Base-by-base conservation (phyloP, 2,329 filamentous ascomycete species). In the Fusarium piperis region DNA sequence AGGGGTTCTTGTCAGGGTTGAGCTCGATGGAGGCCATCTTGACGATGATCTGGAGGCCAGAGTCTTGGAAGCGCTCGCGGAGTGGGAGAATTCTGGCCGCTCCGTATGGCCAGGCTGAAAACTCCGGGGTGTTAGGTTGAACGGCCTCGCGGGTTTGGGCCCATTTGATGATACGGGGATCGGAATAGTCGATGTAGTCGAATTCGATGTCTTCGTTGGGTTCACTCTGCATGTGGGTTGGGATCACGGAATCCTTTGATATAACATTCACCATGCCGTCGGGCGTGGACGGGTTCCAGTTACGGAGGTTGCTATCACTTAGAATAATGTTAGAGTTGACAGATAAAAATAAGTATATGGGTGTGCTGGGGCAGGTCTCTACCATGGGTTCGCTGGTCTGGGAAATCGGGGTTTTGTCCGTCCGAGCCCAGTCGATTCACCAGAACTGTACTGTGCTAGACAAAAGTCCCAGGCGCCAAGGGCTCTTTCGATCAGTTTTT, bases 1-100 rank as follows among this genome's bases (percentile, higher is more conserved):
- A 10, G 1, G 88, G 68, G 2, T 38, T 71, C 0, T 65, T 12
- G 65, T 71, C 68, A 0, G 68, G 64, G 0, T 64, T 71, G 8
- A 71, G 39, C 5, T 71, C 68, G 2, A 71, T 71, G 0, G 68
- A 68, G 0, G 64, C 85, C 70, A 93, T 81, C 74, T 92, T 91
- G 38, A 91, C 85, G 52, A 92, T 89, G 38, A 92, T 78, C 72
- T 93, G 90, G 4, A 78, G 53, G 48, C 33, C 65, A 63, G 38
- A 65, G 0, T 68, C 57, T 4, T 62, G 35, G 23, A 73, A 75
- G 0, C 59, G 56, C 0, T 72, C 68, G 0, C 58, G 52, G 0
- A 76, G 13, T 2, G 62, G 20, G 58, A 64, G 23, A 59, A 30
- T 18, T 55, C 51, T 55, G 20, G n/a, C 30, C 2, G 20, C 51